Evolutionary conservation across 2,329 filamentous ascomycete species (phyloP).

Genomic region (Zelopaecilomyces penicillatus): DNA sequence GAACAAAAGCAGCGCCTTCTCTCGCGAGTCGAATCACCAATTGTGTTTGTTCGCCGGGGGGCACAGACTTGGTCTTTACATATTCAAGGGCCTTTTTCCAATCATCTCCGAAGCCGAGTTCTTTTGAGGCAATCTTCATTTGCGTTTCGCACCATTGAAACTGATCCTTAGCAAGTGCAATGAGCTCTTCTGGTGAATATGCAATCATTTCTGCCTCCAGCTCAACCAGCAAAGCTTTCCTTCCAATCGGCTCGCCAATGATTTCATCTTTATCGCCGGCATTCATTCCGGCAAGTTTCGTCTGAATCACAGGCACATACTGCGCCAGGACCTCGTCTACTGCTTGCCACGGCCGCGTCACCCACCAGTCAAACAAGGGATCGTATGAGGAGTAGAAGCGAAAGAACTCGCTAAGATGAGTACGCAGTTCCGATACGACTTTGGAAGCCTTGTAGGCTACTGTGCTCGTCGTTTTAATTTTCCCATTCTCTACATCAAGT

Average conservation of each 20-base stretch:
- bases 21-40: slow-evolving; percentile 43
- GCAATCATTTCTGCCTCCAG: slow-evolving; percentile 49
- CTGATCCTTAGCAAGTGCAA: slow-evolving; percentile 41
- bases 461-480: slow-evolving; percentile 28
- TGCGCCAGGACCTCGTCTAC: slow-evolving; percentile 28
- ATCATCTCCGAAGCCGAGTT: slow-evolving; percentile 38
- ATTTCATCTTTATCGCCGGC: slow-evolving; percentile 39
- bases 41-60: slow-evolving; percentile 43
- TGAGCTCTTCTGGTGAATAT: slow-evolving; percentile 48
- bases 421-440: slow-evolving; percentile 30
- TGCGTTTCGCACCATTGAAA: slow-evolving; percentile 48
- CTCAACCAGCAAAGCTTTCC: slow-evolving; percentile 40
- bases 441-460: slow-evolving; percentile 39
- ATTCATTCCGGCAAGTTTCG: slow-evolving; percentile 35
- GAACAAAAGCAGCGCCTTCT: slow-evolving; percentile 46
- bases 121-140: slow-evolving; percentile 41
- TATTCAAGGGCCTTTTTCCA: slow-evolving; percentile 47
- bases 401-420: slow-evolving; percentile 37
- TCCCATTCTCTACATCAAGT: slow-evolving; percentile 24
- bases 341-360: slow-evolving; percentile 32
- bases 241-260: slow-evolving; percentile 48
- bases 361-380: slow-evolving; percentile 51
- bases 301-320: slow-evolving; percentile 29
- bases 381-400: slow-evolving; percentile 47
- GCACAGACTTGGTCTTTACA: slow-evolving; percentile 46